Percentiles rank a stretch among this genome's conserved stretches.
Conservation (phyloP, 345 rosid genomes). For the Clarkia xantiana region DNA sequence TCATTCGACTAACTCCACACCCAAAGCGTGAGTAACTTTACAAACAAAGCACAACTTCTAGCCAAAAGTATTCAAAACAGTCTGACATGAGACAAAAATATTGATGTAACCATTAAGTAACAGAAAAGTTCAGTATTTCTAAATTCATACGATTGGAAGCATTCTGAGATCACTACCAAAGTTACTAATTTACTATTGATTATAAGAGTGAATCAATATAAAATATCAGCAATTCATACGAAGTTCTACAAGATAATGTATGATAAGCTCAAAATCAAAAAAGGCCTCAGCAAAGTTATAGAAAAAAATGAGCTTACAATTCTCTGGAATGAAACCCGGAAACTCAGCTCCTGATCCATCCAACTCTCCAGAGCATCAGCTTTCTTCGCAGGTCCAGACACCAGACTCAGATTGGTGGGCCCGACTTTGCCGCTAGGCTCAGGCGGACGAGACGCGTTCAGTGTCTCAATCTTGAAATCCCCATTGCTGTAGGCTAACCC, state of each 20-base stretch:
- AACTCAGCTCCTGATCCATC: conserved; percentile 55
- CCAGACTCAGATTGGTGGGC: conserved; percentile 5
- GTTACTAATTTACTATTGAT: too few species aligned
- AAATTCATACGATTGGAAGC: not conserved
- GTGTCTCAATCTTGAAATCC: conserved; percentile 62
- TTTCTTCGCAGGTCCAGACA: conserved; percentile 17
- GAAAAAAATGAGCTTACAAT: conserved; percentile 42
- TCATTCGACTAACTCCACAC: not conserved
- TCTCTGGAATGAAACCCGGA: conserved; percentile 45
- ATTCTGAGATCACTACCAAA: not conserved
- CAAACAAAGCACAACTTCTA: not conserved
- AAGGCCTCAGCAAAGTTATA: not conserved
- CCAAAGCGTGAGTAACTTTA: not conserved
- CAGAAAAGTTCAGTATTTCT: not conserved
- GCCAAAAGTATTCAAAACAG: not conserved
- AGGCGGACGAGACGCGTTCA: conserved; percentile 34
- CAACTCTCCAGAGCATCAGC: conserved; percentile 35
- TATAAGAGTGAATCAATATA: too few species aligned
- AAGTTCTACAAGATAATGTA: too few species aligned
- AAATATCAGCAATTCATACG: too few species aligned
- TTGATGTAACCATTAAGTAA: not conserved
- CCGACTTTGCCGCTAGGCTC: conserved; percentile 10
- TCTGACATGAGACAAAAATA: not conserved
- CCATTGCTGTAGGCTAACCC: conserved; percentile 24
- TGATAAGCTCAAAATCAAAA: not conserved